Evolutionary conservation across 805 yeast species (phyloP), one percentile per base, ranked within the genome.

Genomic region (Isabelozyma pseudorhagii): DNA sequence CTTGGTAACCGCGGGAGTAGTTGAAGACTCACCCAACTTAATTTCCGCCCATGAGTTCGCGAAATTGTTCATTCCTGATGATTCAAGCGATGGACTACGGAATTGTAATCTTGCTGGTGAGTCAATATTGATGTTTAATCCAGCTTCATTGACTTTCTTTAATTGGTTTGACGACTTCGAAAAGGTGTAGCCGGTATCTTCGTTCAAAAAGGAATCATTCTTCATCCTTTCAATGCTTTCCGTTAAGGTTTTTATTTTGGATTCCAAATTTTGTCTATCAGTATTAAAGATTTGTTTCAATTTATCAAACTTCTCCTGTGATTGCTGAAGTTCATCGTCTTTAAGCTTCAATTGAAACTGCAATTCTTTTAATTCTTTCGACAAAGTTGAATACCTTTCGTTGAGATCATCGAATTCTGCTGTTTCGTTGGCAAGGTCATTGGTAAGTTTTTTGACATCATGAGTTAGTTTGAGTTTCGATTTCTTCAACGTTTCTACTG

Each of bases 1-100:
- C 14, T 44, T 38, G 8, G 49, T 40, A n/a, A 49, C 40, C 29
- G 54, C 59, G 7, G 82, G 82, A 0, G 84, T 77, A 10, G 69
- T 61, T 5, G 82, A 74, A 0, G 82, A 71, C 54, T 80, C 82
- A 6, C 81, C 82, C 46, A 78, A 55, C 42, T 65, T 67, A 43
- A 77, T 72, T 27, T 57, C 58, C 25, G 59, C 44, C 59, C 59
- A 56, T 8, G 52, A 42, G 31, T 47, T 47, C 10, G 27, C 11
- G 38, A 38, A 17, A n/a, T 15, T 21, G 44, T 50, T 38, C 51
- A 40, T 36, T 8, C 45, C 9, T 9, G 51, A 34, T 17, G 52
- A 15, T 51, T 50, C 21, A 41, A 45, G 36, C 42, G 43, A 34
- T 44, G 40, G 21, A 47, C 25, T 17, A 8, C 45, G 36, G 17